Percentiles rank a stretch among this genome's conserved stretches.
These are phyloP conservation scores for Chlorella sp. DNA, from an alignment of 139 green algal species.

Conservation along the genomic window DNA sequence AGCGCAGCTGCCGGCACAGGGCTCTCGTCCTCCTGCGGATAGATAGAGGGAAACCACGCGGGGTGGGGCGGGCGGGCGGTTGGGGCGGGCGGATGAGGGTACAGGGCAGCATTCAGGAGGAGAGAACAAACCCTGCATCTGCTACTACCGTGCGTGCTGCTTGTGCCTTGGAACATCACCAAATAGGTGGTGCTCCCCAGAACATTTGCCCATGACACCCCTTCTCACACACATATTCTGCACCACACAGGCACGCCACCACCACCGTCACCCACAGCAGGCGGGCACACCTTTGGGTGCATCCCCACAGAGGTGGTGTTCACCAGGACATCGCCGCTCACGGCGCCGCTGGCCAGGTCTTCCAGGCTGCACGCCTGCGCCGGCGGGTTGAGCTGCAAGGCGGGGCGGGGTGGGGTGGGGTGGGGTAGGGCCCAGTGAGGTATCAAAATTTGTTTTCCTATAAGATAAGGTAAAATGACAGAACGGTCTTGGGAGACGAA, in stretches of 20 bases:
- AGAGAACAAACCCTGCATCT: neutral
- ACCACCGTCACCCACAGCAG: neutral
- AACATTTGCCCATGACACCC: no score
- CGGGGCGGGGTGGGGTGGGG: neutral
- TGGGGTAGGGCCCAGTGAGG: neutral
- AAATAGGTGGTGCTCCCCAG: no score
- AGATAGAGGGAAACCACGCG: neutral
- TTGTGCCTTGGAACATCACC: no score
- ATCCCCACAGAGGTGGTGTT: slow-evolving; percentile 98
- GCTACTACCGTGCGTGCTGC: no score
- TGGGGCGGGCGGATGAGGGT: neutral
- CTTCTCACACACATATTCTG: neutral
- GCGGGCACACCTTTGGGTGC: slow-evolving; percentile 70
- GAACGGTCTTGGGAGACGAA: no score
- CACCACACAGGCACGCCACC: no score
- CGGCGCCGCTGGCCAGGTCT: slow-evolving; percentile 42
- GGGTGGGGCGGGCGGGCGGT: neutral
- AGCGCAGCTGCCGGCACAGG: slow-evolving; percentile 72
- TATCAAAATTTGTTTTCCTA: no score
- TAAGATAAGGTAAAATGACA: no score
- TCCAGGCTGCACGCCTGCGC: slow-evolving; percentile 36
- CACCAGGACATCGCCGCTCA: slow-evolving; percentile 85
- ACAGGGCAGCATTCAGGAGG: neutral
- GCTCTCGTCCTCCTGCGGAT: slow-evolving; percentile 54
- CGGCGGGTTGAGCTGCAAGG: slow-evolving; percentile 9